A percentile compares a stretch with the other conserved stretches of the same genome.
Evolutionary conservation across 2,329 filamentous ascomycete species (phyloP).

Genomic region (Penicillium sp.): DNA sequence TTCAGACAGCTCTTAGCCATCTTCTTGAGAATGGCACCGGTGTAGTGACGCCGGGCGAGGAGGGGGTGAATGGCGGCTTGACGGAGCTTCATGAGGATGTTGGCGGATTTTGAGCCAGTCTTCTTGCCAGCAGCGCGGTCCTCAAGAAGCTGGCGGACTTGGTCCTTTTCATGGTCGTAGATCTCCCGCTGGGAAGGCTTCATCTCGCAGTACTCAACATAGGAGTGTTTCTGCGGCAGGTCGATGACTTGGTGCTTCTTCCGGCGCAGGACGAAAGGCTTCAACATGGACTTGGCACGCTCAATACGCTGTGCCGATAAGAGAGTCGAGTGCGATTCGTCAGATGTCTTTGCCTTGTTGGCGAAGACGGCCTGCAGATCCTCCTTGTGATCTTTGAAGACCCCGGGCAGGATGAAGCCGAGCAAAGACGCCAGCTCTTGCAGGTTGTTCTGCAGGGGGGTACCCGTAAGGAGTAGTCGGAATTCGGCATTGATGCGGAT

Average conservation of each 20-base stretch:
- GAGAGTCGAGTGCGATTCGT: slow-evolving; percentile 75
- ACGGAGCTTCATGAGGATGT: slow-evolving; percentile 86
- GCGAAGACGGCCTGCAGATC: slow-evolving; percentile 88
- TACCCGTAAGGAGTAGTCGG: slow-evolving; percentile 85
- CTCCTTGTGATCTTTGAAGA: slow-evolving; percentile 79
- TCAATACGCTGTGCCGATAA: slow-evolving; percentile 86
- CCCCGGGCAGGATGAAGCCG: slow-evolving; percentile 87
- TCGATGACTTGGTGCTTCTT: slow-evolving; percentile 93
- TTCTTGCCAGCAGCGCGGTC: slow-evolving; percentile 63
- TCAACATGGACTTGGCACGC: slow-evolving; percentile 87
- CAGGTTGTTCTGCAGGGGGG: slow-evolving; percentile 94
- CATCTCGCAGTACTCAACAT: slow-evolving; percentile 82
- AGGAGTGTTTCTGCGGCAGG: slow-evolving; percentile 78
- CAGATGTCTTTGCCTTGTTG: slow-evolving; percentile 83
- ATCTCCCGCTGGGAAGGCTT: slow-evolving; percentile 73
- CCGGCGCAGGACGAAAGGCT: slow-evolving; percentile 90
- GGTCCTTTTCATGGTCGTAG: slow-evolving; percentile 73
- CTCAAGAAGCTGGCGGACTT: slow-evolving; percentile 65
- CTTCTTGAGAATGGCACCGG: slow-evolving; percentile 73
- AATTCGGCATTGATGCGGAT: slow-evolving; percentile 80
- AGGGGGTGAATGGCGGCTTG: slow-evolving; percentile 92
- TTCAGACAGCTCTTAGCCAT: slow-evolving; percentile 80
- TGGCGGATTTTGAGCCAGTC: slow-evolving; percentile 60
- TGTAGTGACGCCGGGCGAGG: slow-evolving; percentile 82
- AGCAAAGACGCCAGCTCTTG: slow-evolving; percentile 89